Percentiles rank a stretch among this genome's conserved stretches.
These are phyloP conservation scores for Penicillium ochrochloron DNA, from an alignment of 495 filamentous ascomycete species.

Conservation along the genomic window DNA sequence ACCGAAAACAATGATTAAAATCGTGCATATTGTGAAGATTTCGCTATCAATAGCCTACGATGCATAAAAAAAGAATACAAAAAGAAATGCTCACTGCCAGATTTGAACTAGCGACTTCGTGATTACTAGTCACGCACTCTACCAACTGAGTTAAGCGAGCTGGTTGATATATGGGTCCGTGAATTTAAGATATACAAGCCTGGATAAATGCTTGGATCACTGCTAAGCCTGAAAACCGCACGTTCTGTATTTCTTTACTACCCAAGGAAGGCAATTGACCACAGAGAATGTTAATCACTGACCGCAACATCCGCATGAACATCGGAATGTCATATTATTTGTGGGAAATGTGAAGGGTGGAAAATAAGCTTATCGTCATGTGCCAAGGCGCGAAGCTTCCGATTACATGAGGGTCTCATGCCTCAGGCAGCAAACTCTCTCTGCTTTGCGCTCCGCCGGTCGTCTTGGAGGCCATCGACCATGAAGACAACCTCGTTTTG, in stretches of 20 bases:
- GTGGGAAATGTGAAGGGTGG: background rate
- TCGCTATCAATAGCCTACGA: background rate
- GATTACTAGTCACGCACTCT: slow-evolving; percentile 13
- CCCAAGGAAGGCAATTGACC: background rate
- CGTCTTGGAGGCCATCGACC: slow-evolving; percentile 20
- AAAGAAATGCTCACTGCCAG: slow-evolving; percentile 12
- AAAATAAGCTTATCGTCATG: background rate
- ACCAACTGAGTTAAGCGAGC: slow-evolving; percentile 13
- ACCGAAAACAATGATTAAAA: no score
- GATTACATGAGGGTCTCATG: slow-evolving; percentile 18
- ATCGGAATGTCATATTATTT: no score
- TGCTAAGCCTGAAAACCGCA: background rate
- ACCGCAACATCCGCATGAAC: background rate
- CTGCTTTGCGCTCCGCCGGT: slow-evolving; percentile 18
- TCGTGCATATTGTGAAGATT: no score
- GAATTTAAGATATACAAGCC: background rate
- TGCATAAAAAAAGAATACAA: background rate
- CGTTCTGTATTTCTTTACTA: background rate
- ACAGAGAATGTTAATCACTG: background rate
- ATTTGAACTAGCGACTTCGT: slow-evolving; percentile 13
- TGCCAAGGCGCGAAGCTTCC: background rate
- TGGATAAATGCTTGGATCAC: no score
- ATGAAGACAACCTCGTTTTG: slow-evolving; percentile 12
- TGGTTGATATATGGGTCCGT: background rate
- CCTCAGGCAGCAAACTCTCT: slow-evolving; percentile 24